Evolutionary conservation across 495 filamentous ascomycete genomes (phyloP).

Genomic region (Penicillium paradoxum): DNA sequence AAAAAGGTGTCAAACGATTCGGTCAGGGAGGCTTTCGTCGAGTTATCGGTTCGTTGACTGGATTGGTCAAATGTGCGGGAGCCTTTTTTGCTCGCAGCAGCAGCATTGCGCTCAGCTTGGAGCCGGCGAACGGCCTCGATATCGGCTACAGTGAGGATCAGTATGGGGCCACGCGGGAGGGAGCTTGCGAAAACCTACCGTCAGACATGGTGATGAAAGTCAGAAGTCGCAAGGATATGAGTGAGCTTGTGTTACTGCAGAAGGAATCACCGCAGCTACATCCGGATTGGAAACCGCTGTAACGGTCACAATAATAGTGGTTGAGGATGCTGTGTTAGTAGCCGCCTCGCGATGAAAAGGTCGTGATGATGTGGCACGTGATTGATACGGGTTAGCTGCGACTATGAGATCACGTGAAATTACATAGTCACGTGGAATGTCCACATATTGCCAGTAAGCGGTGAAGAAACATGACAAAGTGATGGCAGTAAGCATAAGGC

Average conservation of each 20-base stretch:
- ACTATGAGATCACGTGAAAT: background rate
- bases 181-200: conserved; percentile 39
- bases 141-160: conserved; percentile 52
- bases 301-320: conserved; percentile 28
- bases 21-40: conserved; percentile 91
- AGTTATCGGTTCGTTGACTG: conserved; percentile 81
- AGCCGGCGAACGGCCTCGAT: conserved; percentile 78
- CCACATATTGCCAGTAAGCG: background rate
- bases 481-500: no score
- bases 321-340: conserved; percentile 17
- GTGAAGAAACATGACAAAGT: background rate
- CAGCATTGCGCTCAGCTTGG: conserved; percentile 89
- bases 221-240: conserved; percentile 21
- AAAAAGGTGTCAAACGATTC: conserved; percentile 91
- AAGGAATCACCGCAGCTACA: conserved; percentile 36
- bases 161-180: conserved; percentile 16
- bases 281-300: conserved; percentile 34
- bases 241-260: conserved; percentile 28
- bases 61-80: conserved; percentile 81
- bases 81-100: conserved; percentile 75
- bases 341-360: conserved; percentile 23
- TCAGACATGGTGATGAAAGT: conserved; percentile 51
- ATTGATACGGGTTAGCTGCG: conserved; percentile 1
- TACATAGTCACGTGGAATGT: background rate
- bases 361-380: conserved; percentile 13